Conservation (phyloP, 495 filamentous ascomycete genomes). For the Penicillium nucicola region DNA sequence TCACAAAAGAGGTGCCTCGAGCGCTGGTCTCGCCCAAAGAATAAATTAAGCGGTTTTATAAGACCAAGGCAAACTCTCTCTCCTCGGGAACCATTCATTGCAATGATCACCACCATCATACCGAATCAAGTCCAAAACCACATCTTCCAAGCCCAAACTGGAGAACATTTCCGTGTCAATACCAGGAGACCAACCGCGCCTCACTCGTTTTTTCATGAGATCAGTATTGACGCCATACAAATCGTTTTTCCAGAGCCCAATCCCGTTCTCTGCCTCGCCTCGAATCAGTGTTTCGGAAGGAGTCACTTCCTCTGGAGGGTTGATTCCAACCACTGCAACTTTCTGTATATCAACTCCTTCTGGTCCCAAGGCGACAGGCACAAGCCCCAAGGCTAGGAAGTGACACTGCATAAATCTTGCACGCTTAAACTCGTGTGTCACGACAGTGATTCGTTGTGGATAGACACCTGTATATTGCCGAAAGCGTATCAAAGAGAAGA, state of each 20-base stretch:
- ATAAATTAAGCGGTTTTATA: not conserved
- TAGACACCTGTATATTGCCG: constrained; percentile 37
- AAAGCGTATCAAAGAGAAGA: constrained; percentile 67
- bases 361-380: not conserved
- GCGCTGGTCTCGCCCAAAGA: too few relatives aligned
- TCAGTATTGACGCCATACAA: constrained; percentile 38
- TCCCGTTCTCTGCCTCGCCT: constrained; percentile 40
- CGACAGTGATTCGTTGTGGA: constrained; percentile 54
- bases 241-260: constrained; percentile 44
- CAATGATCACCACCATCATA: constrained; percentile 36
- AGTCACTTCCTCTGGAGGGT: constrained; percentile 59
- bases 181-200: constrained; percentile 38
- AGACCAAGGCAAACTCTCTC: constrained; percentile 42
- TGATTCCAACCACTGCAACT: constrained; percentile 61
- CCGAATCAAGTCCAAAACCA: constrained; percentile 32
- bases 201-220: constrained; percentile 34
- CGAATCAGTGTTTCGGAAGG: constrained; percentile 40
- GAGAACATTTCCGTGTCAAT: constrained; percentile 26
- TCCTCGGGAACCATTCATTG: constrained; percentile 33
- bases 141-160: constrained; percentile 21
- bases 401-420: constrained; percentile 65
- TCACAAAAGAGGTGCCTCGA: too few relatives aligned
- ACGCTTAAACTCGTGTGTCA: constrained; percentile 75
- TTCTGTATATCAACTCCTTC: constrained; percentile 14
- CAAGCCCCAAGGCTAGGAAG: constrained; percentile 59